Evolutionary conservation across 345 rosid species (phyloP).

Genomic region (Eucalyptus sp.): DNA sequence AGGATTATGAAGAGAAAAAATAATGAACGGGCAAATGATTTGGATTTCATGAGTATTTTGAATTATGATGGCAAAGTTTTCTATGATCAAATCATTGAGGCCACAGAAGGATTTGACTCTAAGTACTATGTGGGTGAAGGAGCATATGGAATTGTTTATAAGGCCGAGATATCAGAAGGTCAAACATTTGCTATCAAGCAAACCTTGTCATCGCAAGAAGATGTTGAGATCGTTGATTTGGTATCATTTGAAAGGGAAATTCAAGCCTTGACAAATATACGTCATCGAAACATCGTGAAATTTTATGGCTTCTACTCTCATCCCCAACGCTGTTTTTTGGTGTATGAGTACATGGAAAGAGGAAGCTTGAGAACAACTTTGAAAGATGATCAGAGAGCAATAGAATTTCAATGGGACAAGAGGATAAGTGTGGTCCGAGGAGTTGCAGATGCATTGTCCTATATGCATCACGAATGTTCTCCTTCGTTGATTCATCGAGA

Average conservation of each 20-base stretch:
- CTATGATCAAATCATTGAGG: too few species aligned
- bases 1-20: not conserved
- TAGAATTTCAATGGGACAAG: not conserved
- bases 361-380: not conserved
- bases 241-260: not conserved
- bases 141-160: too few species aligned
- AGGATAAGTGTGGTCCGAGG: not conserved
- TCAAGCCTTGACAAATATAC: not conserved
- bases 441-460: not conserved
- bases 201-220: not conserved
- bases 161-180: not conserved
- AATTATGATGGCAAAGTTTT: too few species aligned
- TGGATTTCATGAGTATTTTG: not conserved
- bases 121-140: too few species aligned
- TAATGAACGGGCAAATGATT: not conserved
- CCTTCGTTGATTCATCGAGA: not conserved
- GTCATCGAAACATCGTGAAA: not conserved
- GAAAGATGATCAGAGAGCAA: not conserved
- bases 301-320: not conserved
- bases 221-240: rapidly evolving
- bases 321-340: not conserved
- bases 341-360: not conserved
- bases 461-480: not conserved
- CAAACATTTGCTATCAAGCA: not conserved
- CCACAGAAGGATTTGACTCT: too few species aligned